Conservation (phyloP, 352 stramenopile species). For the Pseudoperonospora humuli region DNA sequence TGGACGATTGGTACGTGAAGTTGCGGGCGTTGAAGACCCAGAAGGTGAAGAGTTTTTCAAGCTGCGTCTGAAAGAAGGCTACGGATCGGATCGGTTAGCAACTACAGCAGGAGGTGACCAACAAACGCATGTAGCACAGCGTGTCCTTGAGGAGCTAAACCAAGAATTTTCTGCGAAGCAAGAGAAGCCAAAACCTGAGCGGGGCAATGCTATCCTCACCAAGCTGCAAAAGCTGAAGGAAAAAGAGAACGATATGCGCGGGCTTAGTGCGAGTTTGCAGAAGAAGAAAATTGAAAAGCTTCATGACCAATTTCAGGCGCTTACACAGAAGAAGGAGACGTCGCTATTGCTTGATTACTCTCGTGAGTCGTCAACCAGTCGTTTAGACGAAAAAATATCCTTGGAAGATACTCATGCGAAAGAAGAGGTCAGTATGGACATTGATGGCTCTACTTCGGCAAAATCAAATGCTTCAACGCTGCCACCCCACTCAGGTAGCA, state of each 20-base stretch:
- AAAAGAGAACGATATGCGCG: constrained; percentile 62
- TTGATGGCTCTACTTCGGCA: constrained; percentile 1
- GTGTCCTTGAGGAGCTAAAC: constrained; percentile 61
- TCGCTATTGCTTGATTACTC: constrained; percentile 55
- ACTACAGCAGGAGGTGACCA: constrained; percentile 31
- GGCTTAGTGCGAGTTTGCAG: constrained; percentile 54
- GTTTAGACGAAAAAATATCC: constrained; percentile 21
- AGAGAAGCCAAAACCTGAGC: constrained; percentile 34
- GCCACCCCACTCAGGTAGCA: constrained; percentile 15
- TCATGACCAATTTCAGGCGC: constrained; percentile 69
- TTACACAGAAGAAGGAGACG: constrained; percentile 74
- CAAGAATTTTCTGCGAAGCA: constrained; percentile 34
- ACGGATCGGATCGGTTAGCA: constrained; percentile 60
- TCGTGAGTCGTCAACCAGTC: constrained; percentile 18
- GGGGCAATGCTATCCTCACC: constrained; percentile 28
- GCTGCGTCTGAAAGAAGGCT: constrained; percentile 72
- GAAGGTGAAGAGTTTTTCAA: constrained; percentile 89
- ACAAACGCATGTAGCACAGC: constrained; percentile 61
- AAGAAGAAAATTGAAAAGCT: constrained; percentile 84
- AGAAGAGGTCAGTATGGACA: constrained; percentile 21
- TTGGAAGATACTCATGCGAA: constrained; percentile 14
- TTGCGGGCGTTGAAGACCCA: constrained; percentile 87
- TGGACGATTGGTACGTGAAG: constrained; percentile 80
- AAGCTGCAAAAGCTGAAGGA: constrained; percentile 56
- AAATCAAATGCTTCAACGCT: constrained; percentile 12